Base-by-base conservation (phyloP, 129 eudicot species). In the Tagetes erecta region DNA sequence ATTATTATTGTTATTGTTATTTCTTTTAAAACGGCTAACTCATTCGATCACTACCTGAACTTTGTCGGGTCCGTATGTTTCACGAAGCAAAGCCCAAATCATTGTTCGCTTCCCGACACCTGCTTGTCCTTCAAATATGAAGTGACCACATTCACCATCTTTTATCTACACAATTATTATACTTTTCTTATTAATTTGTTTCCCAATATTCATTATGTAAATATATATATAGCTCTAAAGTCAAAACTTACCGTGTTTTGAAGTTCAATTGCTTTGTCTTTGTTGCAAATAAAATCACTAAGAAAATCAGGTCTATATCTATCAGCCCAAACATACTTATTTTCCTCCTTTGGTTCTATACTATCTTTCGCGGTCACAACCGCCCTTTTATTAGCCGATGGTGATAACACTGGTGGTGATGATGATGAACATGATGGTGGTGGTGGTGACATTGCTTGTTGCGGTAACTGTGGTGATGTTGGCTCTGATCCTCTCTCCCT, bases 81-180 rank as follows among this genome's bases (percentile, higher is more conserved):
- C 84, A n/a, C 88, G 87, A 81, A 91, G 88, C 76, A 84, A 71
- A 65, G 97, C 97, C 88, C 80, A 82, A 46, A 91, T 91, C 97
- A 91, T 91, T n/a, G 97, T 91, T 76, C 91, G 84, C 78, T 91
- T 91, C 40, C 97, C 97, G 8, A 91, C 97, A 40, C 97, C 97
- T 38, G 95, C 87, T 68, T 66, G 78, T 71, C 97, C 95, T 85
- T 87, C 95, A 71, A 91, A 91, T 83, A 91, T 87, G 84, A 82
- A 91, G 44, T 91, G 97, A 55, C 79, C 38, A 37, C 82, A 76
- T 6, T 84, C 80, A 1, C 68, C 83, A 63, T 68, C 71, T 45
- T 47, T 74, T 34, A 82, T 80, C 85, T 86, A 81, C 81, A 81
- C 76, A 56, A 53, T 20, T 4, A 14, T 53, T 12, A 47, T 38